Base-by-base conservation (phyloP, 2,329 filamentous ascomycete species). In the Xylariaceae sp. region DNA sequence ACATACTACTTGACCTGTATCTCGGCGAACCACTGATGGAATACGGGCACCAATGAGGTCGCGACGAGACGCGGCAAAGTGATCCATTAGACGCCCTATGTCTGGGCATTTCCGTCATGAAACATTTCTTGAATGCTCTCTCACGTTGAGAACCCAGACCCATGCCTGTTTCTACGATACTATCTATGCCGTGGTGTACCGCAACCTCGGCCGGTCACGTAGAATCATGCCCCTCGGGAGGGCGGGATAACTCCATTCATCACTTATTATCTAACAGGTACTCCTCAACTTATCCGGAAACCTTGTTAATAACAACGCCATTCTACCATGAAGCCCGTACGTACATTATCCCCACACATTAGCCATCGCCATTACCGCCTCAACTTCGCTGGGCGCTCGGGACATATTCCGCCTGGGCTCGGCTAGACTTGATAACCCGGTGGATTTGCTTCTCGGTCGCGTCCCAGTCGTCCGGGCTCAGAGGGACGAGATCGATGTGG, bases 381-480 rank as follows among this genome's bases (percentile, higher is more conserved):
- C 37, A 42, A 30, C 23, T 5, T 30, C 23, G 37, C 37, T 42
- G 37, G 49, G 64, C 66, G 50, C 66, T 68, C 11, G 80, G 80
- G 1, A 77, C 79, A 64, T 80, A 81, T 53, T 75, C 77, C 17
- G 82, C 79, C 71, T 83, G 81, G 23, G 83, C 83, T 65, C 83
- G 78, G 67, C 81, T 85, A 63, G 82, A 85, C 77, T 90, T 92
- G 79, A 93, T 90, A 56, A 92, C 87, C 56, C 82, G 82, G 75
- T 95, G 90, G 59, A 97, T 88, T 64, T 86, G 84, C 51, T 86
- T 83, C 77, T 97, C 93, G 0, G 94, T 91, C 59, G 85, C 80
- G 70, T 97, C 94, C 92, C 93, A 97, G 72, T 99, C 92, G 30
- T 87, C 83, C 2, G 90, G 90, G 65, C 92, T 86, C 53, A 99